Evolutionary conservation across 2,329 filamentous ascomycete genomes (phyloP), one percentile per base, ranked within the genome.

Genomic region (Lecanicillium sp.): DNA sequence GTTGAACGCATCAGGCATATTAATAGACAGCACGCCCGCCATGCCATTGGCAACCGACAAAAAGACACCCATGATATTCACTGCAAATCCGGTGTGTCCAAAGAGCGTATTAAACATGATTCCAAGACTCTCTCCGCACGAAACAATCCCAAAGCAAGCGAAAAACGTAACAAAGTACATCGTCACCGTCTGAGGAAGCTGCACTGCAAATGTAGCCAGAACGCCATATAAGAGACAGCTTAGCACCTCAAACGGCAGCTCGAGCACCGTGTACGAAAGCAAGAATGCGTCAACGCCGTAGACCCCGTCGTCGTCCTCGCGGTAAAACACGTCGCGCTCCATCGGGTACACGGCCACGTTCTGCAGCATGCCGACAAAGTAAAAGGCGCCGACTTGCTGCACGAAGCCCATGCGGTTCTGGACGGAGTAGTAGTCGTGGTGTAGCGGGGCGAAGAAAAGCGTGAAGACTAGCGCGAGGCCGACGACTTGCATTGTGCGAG

Each of bases 51-150:
- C 78, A 7, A 89, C 72, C 0, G 77, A 79, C 4, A 89, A 65
- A 14, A 88, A 66, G 30, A 85, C 71, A 1, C 73, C 78, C 46
- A 81, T 85, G 40, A 85, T 60, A 48, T 85, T 86, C 42, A 88
- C 75, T 0, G 83, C 81, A 54, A 88, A 88, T 2, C 84, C 84
- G 0, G 81, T 83, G 52, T 88, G 83, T 7, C 55, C 58, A 54
- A 87, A 84, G 8, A 88, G 61, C 1, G 83, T 87, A 60, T 86
- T 86, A 65, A 88, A 88, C 62, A 86, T 78, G 52, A 89, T 87
- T 1, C 84, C 83, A 1, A 88, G 52, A 38, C 77, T 83, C 63
- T 88, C 84, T 18, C 84, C 84, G 50, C 81, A 86, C 38, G 68
- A 80, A 13, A 85, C 80, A 39, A 88, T 75, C 47, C 78, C 82